Conservation (phyloP, 805 yeast genomes). For the Candida ascalaphidarum region DNA sequence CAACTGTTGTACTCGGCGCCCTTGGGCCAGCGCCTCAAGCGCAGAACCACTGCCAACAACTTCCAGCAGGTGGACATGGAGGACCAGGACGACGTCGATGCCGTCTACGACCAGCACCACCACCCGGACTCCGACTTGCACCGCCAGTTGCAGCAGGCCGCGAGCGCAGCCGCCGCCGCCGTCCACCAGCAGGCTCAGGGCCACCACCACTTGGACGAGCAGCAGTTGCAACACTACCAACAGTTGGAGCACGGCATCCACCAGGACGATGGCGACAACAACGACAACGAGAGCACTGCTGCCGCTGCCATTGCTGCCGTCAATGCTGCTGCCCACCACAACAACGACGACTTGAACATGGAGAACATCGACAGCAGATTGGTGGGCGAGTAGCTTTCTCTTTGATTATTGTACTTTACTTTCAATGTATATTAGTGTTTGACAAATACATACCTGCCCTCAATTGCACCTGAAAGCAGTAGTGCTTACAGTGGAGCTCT, state of each 20-base stretch:
- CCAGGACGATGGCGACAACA: slow-evolving; percentile 9
- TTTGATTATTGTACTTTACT: too few species aligned
- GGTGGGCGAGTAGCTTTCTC: slow-evolving; percentile 36
- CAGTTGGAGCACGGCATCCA: slow-evolving; percentile 18
- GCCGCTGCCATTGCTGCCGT: slow-evolving; percentile 37
- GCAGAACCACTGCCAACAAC: slow-evolving; percentile 9
- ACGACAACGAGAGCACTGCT: slow-evolving; percentile 10
- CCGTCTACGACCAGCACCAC: slow-evolving; percentile 13
- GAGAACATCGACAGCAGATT: slow-evolving; percentile 37
- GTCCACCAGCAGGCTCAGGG: slow-evolving; percentile 9
- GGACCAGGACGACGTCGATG: slow-evolving; percentile 10
- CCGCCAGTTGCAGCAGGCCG: slow-evolving; percentile 12
- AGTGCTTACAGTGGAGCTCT: too few species aligned
- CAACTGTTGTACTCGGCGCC: slow-evolving; percentile 19
- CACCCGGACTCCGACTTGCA: slow-evolving; percentile 12
- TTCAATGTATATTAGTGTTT: too few species aligned
- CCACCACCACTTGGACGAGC: slow-evolving; percentile 17
- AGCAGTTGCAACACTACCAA: slow-evolving; percentile 17
- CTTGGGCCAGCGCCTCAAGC: slow-evolving; percentile 4
- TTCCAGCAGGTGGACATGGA: slow-evolving; percentile 12
- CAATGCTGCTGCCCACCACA: slow-evolving; percentile 22
- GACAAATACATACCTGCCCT: too few species aligned
- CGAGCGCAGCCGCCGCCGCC: slow-evolving; percentile 5
- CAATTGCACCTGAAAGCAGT: too few species aligned
- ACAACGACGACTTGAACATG: slow-evolving; percentile 27